These are phyloP conservation scores for Colletotrichum magnum DNA, from an alignment of 2,329 filamentous ascomycete genomes.

Conservation along the genomic window DNA sequence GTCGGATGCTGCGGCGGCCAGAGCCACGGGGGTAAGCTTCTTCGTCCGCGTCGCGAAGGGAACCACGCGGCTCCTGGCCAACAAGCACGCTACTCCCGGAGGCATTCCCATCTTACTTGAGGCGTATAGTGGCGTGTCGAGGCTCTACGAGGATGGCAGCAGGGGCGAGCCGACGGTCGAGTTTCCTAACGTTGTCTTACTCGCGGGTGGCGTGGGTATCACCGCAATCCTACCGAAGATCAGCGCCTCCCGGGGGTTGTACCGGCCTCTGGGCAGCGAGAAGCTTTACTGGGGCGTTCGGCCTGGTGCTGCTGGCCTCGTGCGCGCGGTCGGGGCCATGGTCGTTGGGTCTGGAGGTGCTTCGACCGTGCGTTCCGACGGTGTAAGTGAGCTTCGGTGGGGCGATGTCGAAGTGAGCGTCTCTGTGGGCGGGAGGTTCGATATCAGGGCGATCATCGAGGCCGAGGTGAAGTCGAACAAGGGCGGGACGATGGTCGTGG, in stretches of 20 bases:
- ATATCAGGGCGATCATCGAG: conserved; percentile 43
- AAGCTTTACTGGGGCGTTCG: conserved; percentile 50
- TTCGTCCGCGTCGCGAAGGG: neutral
- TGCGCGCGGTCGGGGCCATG: conserved; percentile 46
- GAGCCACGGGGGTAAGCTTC: neutral
- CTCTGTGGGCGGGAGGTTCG: conserved; percentile 44
- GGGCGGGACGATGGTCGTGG: conserved; percentile 44
- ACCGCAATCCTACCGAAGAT: conserved; percentile 48
- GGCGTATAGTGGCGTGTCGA: conserved; percentile 43
- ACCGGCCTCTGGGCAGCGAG: conserved; percentile 43
- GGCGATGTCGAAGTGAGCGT: conserved; percentile 42
- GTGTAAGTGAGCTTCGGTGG: conserved; percentile 37
- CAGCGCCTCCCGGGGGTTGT: conserved; percentile 42
- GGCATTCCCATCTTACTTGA: conserved; percentile 42
- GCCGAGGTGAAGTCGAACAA: conserved; percentile 40
- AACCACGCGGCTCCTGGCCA: conserved; percentile 42
- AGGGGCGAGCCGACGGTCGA: conserved; percentile 40
- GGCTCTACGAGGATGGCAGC: conserved; percentile 45
- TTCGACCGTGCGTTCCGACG: neutral
- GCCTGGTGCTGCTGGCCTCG: conserved; percentile 40
- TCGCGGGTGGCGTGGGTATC: conserved; percentile 52
- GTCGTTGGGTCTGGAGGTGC: conserved; percentile 19
- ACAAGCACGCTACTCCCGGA: conserved; percentile 5
- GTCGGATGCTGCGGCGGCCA: neutral
- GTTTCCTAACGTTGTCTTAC: conserved; percentile 46